Conservation (phyloP, 2,329 filamentous ascomycete genomes). For the Cladophialophora exuberans region DNA sequence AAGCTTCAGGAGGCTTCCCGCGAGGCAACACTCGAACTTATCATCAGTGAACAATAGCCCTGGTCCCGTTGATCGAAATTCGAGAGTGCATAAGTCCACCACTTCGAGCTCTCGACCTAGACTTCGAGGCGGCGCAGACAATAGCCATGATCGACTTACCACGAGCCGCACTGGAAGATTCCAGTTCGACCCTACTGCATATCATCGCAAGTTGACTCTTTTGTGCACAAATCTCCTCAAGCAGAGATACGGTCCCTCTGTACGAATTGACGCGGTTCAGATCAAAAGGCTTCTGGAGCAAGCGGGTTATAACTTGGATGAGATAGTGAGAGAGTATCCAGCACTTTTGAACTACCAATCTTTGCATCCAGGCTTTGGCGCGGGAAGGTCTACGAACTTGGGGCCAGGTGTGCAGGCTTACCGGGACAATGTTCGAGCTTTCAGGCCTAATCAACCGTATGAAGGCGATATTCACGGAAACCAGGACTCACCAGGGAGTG, state of each 20-base stretch:
- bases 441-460: no score
- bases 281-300: constrained; percentile 7
- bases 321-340: background rate
- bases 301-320: background rate
- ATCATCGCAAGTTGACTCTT: background rate
- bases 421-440: background rate
- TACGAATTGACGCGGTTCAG: background rate
- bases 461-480: no score
- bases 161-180: background rate
- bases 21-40: background rate
- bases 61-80: constrained; percentile 10
- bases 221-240: background rate
- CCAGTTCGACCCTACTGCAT: constrained; percentile 3
- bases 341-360: background rate
- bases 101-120: background rate
- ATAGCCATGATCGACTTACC: background rate
- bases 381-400: no score
- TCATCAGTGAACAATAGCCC: background rate
- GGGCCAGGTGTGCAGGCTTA: background rate
- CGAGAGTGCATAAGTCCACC: constrained; percentile 14
- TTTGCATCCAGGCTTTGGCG: no score
- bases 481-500: background rate
- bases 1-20: background rate
- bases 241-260: background rate
- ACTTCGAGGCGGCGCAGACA: constrained; percentile 15